Evolutionary conservation across 306 rosid species (phyloP).

Genomic region (Inga leiocalycina): DNA sequence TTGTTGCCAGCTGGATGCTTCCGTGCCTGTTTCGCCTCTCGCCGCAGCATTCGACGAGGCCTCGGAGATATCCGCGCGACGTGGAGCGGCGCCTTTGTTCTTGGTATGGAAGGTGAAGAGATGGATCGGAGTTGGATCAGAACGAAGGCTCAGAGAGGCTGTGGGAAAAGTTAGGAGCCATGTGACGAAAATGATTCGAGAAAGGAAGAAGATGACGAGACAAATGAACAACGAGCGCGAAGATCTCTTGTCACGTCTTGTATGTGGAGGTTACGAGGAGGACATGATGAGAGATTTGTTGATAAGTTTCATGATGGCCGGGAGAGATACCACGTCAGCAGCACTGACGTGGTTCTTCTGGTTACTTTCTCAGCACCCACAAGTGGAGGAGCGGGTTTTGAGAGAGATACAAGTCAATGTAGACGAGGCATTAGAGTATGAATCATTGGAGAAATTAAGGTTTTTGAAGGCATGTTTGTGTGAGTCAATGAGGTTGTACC

Average conservation of each 20-base stretch:
- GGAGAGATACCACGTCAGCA: slow-evolving; percentile 87
- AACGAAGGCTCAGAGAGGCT: slow-evolving; percentile 52
- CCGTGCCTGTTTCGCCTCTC: slow-evolving; percentile 36
- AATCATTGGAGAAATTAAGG: slow-evolving; percentile 50
- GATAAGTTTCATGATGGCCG: slow-evolving; percentile 88
- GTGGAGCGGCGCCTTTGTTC: slow-evolving; percentile 72
- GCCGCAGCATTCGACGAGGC: slow-evolving; percentile 66
- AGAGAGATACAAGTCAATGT: slow-evolving; percentile 42
- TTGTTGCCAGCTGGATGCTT: slow-evolving; percentile 55
- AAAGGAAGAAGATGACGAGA: slow-evolving; percentile 40
- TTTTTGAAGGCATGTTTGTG: slow-evolving; percentile 70
- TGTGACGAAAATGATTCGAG: slow-evolving; percentile 52
- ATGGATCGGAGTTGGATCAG: slow-evolving; percentile 75
- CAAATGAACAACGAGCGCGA: neutral
- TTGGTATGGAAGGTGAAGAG: slow-evolving; percentile 75
- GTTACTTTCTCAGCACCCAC: slow-evolving; percentile 54
- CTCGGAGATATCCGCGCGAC: slow-evolving; percentile 65
- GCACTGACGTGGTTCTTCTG: slow-evolving; percentile 94
- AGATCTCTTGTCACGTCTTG: slow-evolving; percentile 70
- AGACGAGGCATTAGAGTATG: slow-evolving; percentile 35
- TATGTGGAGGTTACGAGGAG: slow-evolving; percentile 53
- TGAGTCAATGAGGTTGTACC: slow-evolving; percentile 85
- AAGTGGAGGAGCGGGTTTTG: slow-evolving; percentile 43
- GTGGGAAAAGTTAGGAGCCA: slow-evolving; percentile 54
- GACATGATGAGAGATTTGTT: slow-evolving; percentile 68